Evolutionary conservation across 2,329 filamentous ascomycete species (phyloP).

Genomic region (Aspergillus latus): DNA sequence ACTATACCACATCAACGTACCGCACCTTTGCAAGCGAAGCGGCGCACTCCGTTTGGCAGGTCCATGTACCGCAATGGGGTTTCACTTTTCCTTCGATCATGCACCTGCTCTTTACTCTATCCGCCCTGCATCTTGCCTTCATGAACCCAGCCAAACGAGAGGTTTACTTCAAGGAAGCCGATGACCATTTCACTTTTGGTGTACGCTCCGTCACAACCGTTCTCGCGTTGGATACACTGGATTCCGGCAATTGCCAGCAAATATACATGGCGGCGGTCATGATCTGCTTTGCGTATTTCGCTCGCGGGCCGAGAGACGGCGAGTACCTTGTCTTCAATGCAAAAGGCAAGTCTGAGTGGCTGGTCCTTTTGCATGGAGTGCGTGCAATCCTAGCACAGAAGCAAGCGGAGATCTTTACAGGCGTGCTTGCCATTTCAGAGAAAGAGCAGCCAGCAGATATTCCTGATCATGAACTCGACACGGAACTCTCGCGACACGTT

Average conservation of each 20-base stretch:
- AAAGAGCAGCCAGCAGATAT: not conserved
- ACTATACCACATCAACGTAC: conserved; percentile 30
- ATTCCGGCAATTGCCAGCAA: conserved; percentile 31
- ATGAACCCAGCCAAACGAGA: conserved; percentile 20
- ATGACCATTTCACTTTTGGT: conserved; percentile 37
- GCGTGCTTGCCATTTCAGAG: conserved; percentile 17
- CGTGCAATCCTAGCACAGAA: conserved; percentile 24
- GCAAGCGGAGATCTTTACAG: conserved; percentile 26
- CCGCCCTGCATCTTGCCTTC: conserved; percentile 30
- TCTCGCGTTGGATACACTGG: conserved; percentile 22
- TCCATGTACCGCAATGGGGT: conserved; percentile 33
- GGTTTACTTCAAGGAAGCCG: conserved; percentile 29
- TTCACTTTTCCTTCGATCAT: conserved; percentile 33
- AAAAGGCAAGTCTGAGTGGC: conserved; percentile 32
- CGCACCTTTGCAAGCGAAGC: conserved; percentile 26
- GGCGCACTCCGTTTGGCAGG: conserved; percentile 29
- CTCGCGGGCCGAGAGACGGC: conserved; percentile 27
- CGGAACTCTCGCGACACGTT: conserved; percentile 20
- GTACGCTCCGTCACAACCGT: conserved; percentile 33
- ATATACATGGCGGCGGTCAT: conserved; percentile 34
- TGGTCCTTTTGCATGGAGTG: conserved; percentile 34
- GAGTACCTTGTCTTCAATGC: conserved; percentile 38
- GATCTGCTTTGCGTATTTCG: conserved; percentile 38
- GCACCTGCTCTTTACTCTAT: conserved; percentile 34
- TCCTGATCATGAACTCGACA: conserved; percentile 7